Base-by-base conservation (phyloP, 164 flowering plant genomes). In the Tetrastigma voinierianum region DNA sequence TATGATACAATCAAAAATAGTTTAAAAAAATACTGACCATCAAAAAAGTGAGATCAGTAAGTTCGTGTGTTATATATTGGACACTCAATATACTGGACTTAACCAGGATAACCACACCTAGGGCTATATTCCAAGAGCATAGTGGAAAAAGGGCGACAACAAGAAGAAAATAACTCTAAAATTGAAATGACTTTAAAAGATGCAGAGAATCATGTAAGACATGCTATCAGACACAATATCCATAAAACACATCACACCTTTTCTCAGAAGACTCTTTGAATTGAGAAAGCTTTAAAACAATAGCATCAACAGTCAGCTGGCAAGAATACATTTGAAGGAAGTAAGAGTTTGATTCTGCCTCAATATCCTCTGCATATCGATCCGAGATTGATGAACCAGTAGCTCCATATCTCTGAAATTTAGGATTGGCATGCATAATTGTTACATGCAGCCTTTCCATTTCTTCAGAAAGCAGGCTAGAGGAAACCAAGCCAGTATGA, bases 281-380 rank as follows among this genome's bases (percentile, higher is more conserved):
- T 32, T 83, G 88, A 46, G 92, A 80, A 76, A 96, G 96, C 96
- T 83, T 87, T 74, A 88, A 87, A 71, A 96, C 87, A 90, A 91
- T 82, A 15, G 87, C 80, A 65, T 88, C 93, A 76, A 88, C 75
- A 24, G 87, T 65, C 74, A 93, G 74, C 67, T 83, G 87, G 69
- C 90, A 93, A 62, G 87, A 82, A 71, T 88, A 96, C 82, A 96
- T 85, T 68, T 87, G 86, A 61, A 90, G 92, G 77, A 96, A 91
- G 66, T 88, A 91, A 21, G 85, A 74, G 74, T 93, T 96, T 57
- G 96, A 88, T 81, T 91, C 97, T 9, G 82, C 72, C 77, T 96
- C 98, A 66, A 96, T 79, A 56, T 91, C 97, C 64, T 83, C 91
- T 15, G 87, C 76, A 71, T 74, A 81, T 72, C 81, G 91, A 71